Percentiles rank a stretch among this genome's conserved stretches.
These are phyloP conservation scores for Lasiodiplodia hormozganensis DNA, from an alignment of 2,329 filamentous ascomycete species.

Conservation along the genomic window DNA sequence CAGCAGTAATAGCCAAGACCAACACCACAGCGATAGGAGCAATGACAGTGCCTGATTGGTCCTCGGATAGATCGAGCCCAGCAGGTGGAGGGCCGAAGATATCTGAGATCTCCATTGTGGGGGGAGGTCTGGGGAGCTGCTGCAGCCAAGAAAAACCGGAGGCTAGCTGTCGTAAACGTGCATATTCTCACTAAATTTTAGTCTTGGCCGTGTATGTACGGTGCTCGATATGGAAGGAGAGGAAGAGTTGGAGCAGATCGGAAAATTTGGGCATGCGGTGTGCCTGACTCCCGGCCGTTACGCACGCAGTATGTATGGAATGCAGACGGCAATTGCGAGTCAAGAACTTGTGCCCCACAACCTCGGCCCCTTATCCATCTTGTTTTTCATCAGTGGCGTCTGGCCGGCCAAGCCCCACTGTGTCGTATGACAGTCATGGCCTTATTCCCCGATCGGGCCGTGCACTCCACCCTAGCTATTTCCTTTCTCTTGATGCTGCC, in stretches of 20 bases:
- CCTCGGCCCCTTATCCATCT: background rate
- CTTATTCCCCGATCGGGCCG: background rate
- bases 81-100: slow-evolving; percentile 28
- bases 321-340: background rate
- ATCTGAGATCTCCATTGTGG: slow-evolving; percentile 30
- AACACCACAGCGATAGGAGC: background rate
- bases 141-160: background rate
- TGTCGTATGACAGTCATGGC: background rate
- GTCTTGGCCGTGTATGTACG: background rate
- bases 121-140: background rate
- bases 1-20: background rate
- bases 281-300: background rate
- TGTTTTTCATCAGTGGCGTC: background rate
- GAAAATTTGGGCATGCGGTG: background rate
- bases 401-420: background rate
- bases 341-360: background rate
- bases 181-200: background rate
- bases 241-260: background rate
- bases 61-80: background rate
- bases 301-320: slow-evolving; percentile 1
- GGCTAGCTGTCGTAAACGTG: background rate
- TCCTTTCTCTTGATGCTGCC: background rate
- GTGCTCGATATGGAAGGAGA: background rate
- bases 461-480: background rate
- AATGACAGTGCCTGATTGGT: background rate